phyloP scores from a whole-genome alignment of 2,329 filamentous ascomycete species.

The Metarhizium rileyi region DNA sequence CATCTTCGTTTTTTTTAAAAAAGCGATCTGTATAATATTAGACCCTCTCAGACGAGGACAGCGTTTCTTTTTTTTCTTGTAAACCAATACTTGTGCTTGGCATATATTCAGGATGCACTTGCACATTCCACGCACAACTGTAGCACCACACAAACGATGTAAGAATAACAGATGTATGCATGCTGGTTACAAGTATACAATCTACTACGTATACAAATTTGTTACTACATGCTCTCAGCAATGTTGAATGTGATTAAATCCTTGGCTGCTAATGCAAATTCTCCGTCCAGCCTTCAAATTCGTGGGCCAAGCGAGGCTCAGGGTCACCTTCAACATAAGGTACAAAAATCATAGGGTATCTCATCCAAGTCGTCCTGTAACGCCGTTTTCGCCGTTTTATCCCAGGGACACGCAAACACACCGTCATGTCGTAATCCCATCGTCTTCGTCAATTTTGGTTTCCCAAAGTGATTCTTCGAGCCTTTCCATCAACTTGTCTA shows the following conservation, averaged over 20 bases:
- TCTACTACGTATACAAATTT: background rate
- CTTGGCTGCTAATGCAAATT: background rate
- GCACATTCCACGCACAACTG: too few relatives aligned
- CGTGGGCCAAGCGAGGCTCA: background rate
- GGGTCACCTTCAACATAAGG: background rate
- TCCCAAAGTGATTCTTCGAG: conserved; percentile 30
- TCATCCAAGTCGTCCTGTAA: background rate
- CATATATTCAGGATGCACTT: too few relatives aligned
- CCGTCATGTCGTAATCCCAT: background rate
- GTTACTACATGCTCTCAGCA: background rate
- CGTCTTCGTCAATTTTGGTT: conserved; percentile 5
- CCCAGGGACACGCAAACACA: background rate
- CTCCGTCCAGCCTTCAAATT: background rate
- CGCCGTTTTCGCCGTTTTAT: background rate
- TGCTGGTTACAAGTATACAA: background rate
- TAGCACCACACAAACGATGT: background rate
- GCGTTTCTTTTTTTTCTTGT: background rate
- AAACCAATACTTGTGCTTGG: too few relatives aligned
- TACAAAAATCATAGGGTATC: background rate
- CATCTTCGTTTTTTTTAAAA: background rate
- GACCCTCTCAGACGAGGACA: background rate
- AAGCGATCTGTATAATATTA: background rate
- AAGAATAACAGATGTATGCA: background rate
- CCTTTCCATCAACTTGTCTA: conserved; percentile 51
- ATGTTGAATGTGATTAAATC: background rate